These are phyloP conservation scores for Achlya hypogyna DNA, from an alignment of 352 stramenopile species.

Conservation along the genomic window DNA sequence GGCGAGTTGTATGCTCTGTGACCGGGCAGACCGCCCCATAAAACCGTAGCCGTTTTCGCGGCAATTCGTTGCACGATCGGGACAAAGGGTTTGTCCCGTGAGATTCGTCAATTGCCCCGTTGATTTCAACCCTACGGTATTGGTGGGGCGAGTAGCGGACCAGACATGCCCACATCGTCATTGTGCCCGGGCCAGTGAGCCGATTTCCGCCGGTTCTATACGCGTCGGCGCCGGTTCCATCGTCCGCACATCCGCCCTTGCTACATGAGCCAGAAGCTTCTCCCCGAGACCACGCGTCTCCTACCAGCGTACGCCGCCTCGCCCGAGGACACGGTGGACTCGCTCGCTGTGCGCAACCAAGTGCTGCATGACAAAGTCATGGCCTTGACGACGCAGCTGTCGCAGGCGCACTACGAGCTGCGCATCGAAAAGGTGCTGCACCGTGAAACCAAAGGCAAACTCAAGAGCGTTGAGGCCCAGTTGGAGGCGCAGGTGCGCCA, in stretches of 20 bases:
- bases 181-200: background rate
- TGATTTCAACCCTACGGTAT: background rate
- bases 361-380: constrained; percentile 17
- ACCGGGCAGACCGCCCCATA: no score
- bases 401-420: constrained; percentile 6
- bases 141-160: background rate
- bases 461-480: background rate
- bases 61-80: background rate
- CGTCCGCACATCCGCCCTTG: background rate
- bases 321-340: background rate
- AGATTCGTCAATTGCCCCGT: background rate
- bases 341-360: constrained; percentile 9
- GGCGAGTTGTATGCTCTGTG: no score
- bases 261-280: background rate
- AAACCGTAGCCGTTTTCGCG: background rate
- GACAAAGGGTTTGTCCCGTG: background rate
- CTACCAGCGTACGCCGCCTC: background rate
- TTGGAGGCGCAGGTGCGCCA: constrained; percentile 3
- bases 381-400: background rate
- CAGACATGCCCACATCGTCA: background rate
- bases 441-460: background rate
- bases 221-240: background rate
- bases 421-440: constrained; percentile 14
- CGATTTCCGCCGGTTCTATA: background rate
- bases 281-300: no score